Conservation (phyloP, 371 early-diverging fungal genomes). For the Lichtheimia corymbifera region DNA sequence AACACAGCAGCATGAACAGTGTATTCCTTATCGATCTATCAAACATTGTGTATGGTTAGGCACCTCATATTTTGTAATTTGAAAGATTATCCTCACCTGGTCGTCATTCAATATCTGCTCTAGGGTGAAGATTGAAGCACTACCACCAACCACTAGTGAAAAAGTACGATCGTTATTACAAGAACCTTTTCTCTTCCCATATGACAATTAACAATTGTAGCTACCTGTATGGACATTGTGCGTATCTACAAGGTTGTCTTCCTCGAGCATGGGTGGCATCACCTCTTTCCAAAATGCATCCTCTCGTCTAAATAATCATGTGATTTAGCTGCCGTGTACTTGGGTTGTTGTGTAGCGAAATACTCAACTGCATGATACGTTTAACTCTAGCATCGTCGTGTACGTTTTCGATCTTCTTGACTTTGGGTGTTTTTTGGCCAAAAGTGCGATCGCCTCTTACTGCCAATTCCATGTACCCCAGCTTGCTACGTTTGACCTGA, state of each 20-base stretch:
- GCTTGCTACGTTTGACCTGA: constrained; percentile 2
- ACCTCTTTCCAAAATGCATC: background rate
- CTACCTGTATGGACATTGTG: too few relatives aligned
- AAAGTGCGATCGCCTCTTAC: constrained; percentile 2
- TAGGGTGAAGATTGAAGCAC: background rate
- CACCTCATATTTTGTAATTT: background rate
- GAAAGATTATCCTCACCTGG: background rate
- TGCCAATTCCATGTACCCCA: constrained; percentile 4
- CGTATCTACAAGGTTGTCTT: too few relatives aligned
- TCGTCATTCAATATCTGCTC: background rate
- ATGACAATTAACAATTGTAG: too few relatives aligned
- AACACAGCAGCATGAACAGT: constrained; percentile 14
- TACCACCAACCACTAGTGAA: too few relatives aligned
- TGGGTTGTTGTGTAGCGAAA: background rate
- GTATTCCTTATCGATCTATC: background rate
- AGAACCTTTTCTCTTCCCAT: too few relatives aligned
- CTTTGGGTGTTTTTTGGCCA: background rate
- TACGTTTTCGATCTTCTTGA: constrained; percentile 7
- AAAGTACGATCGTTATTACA: background rate
- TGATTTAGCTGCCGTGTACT: background rate
- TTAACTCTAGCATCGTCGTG: background rate
- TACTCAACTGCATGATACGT: constrained; percentile 6
- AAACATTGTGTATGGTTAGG: background rate
- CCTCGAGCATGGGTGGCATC: background rate
- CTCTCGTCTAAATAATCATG: background rate